Percentiles rank a stretch among this genome's conserved stretches.
These are phyloP conservation scores for Colletotrichum paranaense DNA, from an alignment of 2,329 filamentous ascomycete species.

Conservation along the genomic window DNA sequence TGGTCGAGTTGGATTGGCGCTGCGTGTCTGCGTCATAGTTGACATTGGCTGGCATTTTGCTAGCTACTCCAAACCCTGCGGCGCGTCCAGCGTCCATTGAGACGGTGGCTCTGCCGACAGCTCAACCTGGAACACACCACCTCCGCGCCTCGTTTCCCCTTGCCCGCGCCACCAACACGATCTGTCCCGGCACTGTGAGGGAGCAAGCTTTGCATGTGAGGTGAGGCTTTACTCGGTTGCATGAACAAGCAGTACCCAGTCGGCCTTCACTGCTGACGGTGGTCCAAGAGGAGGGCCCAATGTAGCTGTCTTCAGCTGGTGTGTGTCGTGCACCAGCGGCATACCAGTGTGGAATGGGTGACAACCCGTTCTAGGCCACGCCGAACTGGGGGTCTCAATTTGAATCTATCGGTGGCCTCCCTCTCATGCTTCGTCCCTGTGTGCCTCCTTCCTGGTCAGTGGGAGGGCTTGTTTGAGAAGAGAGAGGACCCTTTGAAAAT, in stretches of 20 bases:
- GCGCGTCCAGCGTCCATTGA: background rate
- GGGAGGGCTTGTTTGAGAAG: background rate
- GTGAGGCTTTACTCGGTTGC: background rate
- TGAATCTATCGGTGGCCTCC: slow-evolving; percentile 20
- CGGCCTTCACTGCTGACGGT: background rate
- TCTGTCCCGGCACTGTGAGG: background rate
- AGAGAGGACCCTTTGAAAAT: slow-evolving; percentile 20
- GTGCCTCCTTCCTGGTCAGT: background rate
- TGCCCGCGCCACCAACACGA: background rate
- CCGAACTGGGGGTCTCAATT: slow-evolving; percentile 5
- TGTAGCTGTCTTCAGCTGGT: background rate
- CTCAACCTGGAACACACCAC: slow-evolving; percentile 22
- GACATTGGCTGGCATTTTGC: background rate
- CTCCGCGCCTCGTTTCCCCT: slow-evolving; percentile 15
- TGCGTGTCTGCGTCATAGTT: slow-evolving; percentile 29
- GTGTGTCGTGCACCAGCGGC: background rate
- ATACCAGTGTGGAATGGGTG: background rate
- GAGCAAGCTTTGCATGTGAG: background rate
- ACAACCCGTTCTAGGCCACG: slow-evolving; percentile 12
- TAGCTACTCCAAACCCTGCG: background rate
- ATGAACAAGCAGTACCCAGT: background rate
- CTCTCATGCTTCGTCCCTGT: background rate
- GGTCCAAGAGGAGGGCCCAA: background rate
- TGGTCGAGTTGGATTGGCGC: slow-evolving; percentile 13
- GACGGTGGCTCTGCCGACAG: background rate